phyloP scores from a whole-genome alignment of 208 protist genomes.

The Herpetomonas muscarum region DNA sequence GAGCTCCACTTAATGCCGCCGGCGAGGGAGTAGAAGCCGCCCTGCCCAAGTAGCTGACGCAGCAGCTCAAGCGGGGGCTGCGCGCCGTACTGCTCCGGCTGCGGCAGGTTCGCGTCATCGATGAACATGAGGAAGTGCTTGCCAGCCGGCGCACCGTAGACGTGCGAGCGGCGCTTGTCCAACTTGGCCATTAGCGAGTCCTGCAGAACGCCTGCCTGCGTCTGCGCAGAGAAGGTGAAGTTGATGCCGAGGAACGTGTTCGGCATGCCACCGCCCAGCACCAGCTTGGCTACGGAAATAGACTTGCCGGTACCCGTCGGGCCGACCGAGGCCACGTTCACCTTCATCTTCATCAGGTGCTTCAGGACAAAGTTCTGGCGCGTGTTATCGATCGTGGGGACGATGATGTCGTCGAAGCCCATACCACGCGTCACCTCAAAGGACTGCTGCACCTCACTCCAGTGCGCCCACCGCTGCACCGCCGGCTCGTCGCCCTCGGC shows the following conservation, averaged over 20 bases:
- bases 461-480: constrained; percentile 66
- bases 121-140: constrained; percentile 93
- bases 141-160: constrained; percentile 83
- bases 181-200: constrained; percentile 92
- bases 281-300: constrained; percentile 72
- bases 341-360: constrained; percentile 67
- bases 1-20: constrained; percentile 83
- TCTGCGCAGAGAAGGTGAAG: constrained; percentile 93
- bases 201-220: constrained; percentile 86
- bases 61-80: constrained; percentile 93
- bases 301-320: constrained; percentile 95
- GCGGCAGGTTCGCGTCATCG: constrained; percentile 92
- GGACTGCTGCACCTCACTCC: constrained; percentile 45
- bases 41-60: constrained; percentile 89
- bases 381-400: constrained; percentile 93
- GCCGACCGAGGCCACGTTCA: constrained; percentile 86
- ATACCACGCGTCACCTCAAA: constrained; percentile 53
- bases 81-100: constrained; percentile 90
- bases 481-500: constrained; percentile 25
- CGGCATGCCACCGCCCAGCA: constrained; percentile 72
- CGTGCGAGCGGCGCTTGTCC: constrained; percentile 91
- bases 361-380: constrained; percentile 87
- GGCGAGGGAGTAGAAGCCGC: constrained; percentile 86
- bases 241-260: constrained; percentile 74
- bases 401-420: constrained; percentile 90